Base-by-base conservation (phyloP, 495 filamentous ascomycete species). In the Pyrenopolyporus hunteri region DNA sequence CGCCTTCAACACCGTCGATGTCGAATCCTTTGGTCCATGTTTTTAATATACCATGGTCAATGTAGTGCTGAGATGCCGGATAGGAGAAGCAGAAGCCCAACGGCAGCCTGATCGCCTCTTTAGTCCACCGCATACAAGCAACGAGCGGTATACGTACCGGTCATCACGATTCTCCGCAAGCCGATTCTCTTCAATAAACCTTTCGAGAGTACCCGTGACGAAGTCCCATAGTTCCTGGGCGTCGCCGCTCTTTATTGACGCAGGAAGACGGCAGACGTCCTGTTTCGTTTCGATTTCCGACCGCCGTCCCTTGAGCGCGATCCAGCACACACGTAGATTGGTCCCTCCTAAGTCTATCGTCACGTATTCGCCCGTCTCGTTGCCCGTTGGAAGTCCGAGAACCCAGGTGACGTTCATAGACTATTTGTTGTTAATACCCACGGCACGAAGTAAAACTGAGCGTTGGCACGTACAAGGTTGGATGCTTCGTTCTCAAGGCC, bases 1-100 rank as follows among this genome's bases (percentile, higher is more conserved):
- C 73, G 32, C 90, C 90, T 75, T 93, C 90, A 45, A 93, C 90
- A 37, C 89, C 90, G 31, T 86, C 83, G 68, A 94, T 92, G 64
- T 93, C 91, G 69, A 94, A 94, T 3, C 90, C 91, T 76, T 94
- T 94, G 36, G 91, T 94, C 90, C 90, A 93, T 49, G 89, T 86
- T 70, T 94, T 90, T 52, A 93, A 79, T 20, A 92, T 77, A 64
- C 91, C 90, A 66, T 94, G 88, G 68, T 94, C 87, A 66, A 93
- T 90, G 72, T 89, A 91, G 4, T 92, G 80, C 70, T 94, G 90
- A 8, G 87, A 89, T 13, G 88, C 90, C 9, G 90, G 91, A 73
- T 92, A 93, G 11, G 90, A 92, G 78, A 94, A 94, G 48, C 90
- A 93, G 77, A 94, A 94, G 68, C 90, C 90, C 47, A 93, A 78